Evolutionary conservation across 2,329 filamentous ascomycete genomes (phyloP).

Genomic region (Epichloe hybrida): DNA sequence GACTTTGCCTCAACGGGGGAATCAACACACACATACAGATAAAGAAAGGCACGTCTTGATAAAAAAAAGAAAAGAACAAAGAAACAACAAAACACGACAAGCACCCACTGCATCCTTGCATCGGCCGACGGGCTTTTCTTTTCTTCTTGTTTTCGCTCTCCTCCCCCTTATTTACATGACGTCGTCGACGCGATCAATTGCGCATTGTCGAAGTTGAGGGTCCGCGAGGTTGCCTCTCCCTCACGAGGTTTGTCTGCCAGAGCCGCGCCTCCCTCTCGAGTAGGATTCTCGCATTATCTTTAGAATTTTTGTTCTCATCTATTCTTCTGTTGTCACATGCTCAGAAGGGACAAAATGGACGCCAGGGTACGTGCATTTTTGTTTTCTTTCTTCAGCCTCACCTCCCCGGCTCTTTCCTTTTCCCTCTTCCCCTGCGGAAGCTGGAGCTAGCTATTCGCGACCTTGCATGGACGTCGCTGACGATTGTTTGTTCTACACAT

Average conservation of each 20-base stretch:
- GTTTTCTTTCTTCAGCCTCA: not conserved
- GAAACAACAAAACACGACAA: not conserved
- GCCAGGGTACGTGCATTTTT: conserved; percentile 4
- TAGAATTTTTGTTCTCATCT: not conserved
- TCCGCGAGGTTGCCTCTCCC: conserved; percentile 1
- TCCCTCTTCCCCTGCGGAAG: not conserved
- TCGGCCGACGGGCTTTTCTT: not conserved
- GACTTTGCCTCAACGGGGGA: not conserved
- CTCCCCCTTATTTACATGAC: not conserved
- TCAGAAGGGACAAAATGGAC: conserved; percentile 3
- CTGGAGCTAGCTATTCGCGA: not conserved
- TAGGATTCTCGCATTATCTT: not conserved
- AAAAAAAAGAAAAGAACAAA: not conserved
- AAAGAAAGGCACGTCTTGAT: not conserved
- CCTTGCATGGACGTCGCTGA: not conserved
- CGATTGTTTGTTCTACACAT: not conserved
- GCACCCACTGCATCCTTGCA: not conserved
- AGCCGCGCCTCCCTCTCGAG: conserved; percentile 1
- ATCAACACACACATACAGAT: not conserved
- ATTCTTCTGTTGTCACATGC: not conserved
- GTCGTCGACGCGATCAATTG: conserved; percentile 1
- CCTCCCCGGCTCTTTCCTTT: not conserved
- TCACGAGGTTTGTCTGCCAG: not conserved
- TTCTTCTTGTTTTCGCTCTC: not conserved
- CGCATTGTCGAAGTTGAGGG: not conserved